Base-by-base conservation (phyloP, 345 rosid species). In the Hypericum perforatum region DNA sequence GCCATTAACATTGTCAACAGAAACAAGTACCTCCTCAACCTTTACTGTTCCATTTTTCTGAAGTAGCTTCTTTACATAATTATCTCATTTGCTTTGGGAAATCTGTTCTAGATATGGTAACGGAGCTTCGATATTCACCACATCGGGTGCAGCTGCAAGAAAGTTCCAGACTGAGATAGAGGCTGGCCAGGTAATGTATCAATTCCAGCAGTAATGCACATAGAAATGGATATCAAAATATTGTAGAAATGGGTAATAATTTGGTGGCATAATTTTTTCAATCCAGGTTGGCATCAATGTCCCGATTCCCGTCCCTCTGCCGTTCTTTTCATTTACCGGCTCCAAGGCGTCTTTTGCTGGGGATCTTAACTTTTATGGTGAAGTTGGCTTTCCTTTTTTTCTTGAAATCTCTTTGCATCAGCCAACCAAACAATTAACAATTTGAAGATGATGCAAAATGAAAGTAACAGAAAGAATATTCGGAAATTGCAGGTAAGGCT, bases 281-380 rank as follows among this genome's bases (percentile, higher is more conserved):
- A 43, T 53, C 45, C 61, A 91, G 98, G 84, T 91, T 41, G 98
- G 98, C 70, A 87, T 91, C 53, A 91, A 91, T 56, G 96, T 91
- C 54, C 98, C 98, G 7, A 87, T 91, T 52, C 98, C 98, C 9
- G 96, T 91, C 53, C 98, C 98, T 41, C 61, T 91, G 68, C 98
- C 98, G 9, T 91, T 91, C 61, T 91, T 91, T 78, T 91, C 98
- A 1, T 91, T 91, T 52, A 91, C 98, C 0, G 98, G 96, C 41
- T 75, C 82, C 22, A 91, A 91, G 74, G 95, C 98, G 16, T 91
- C 96, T 2, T 91, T 91, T 54, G 90, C 96, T 0, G 98, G 98
- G 7, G 96, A 88, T 62, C 83, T 88, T n/a, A 91, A 88, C 60
- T 91, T 91, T 77, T 87, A 91, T 53, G 98, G 98, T 91, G 82